Conservation (phyloP, 108 stramenopile genomes). For the Hondaea fermentalgiana region DNA sequence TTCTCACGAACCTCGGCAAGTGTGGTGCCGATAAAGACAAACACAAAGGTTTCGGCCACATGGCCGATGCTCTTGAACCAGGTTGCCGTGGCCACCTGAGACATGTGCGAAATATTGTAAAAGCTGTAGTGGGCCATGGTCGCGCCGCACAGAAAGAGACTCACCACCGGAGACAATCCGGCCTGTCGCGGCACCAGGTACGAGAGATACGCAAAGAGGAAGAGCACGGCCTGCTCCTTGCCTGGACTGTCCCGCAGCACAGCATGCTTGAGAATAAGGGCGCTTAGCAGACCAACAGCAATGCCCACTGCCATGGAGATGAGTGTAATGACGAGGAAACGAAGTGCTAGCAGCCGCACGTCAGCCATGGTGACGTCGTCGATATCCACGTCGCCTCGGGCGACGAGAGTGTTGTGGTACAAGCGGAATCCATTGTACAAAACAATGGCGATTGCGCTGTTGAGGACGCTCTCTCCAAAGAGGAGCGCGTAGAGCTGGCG, state of each 20-base stretch:
- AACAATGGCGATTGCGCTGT: constrained; percentile 94
- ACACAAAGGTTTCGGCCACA: constrained; percentile 78
- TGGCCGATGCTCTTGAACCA: constrained; percentile 80
- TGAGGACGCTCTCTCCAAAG: constrained; percentile 86
- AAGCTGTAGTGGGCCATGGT: constrained; percentile 82
- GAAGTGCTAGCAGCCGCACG: constrained; percentile 47
- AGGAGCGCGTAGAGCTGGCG: constrained; percentile 79
- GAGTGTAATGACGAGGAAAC: constrained; percentile 34
- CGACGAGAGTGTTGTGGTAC: constrained; percentile 45
- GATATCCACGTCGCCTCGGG: not conserved
- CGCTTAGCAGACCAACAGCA: constrained; percentile 64
- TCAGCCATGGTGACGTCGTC: constrained; percentile 46
- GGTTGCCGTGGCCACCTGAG: constrained; percentile 79
- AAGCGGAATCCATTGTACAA: constrained; percentile 80
- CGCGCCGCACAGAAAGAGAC: constrained; percentile 82
- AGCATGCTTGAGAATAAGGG: constrained; percentile 72
- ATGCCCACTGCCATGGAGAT: constrained; percentile 72
- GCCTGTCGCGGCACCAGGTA: constrained; percentile 77
- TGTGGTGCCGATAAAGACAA: constrained; percentile 47
- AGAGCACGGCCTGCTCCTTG: constrained; percentile 76
- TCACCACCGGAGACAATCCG: constrained; percentile 81
- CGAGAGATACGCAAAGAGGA: constrained; percentile 82
- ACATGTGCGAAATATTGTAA: constrained; percentile 72
- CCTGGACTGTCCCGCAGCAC: constrained; percentile 71
- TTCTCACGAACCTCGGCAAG: not conserved